phyloP scores from a whole-genome alignment of 2,329 filamentous ascomycete genomes.

The Colletotrichum gloeosporioides region DNA sequence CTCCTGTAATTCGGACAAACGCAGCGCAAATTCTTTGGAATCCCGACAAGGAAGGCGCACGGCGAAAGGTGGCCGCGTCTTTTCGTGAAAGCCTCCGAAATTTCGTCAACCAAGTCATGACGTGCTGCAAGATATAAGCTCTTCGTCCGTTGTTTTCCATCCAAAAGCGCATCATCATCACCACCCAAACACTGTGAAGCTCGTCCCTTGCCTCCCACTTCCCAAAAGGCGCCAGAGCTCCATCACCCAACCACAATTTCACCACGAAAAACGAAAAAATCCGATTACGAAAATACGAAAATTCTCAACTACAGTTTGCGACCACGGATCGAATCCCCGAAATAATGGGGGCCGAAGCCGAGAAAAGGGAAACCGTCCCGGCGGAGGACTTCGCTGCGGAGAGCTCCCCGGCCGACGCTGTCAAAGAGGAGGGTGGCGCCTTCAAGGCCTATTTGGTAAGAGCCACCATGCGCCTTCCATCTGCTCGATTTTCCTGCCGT shows the following conservation, averaged over 20 bases:
- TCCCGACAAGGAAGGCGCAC: background rate
- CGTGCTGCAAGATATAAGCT: background rate
- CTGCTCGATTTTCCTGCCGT: background rate
- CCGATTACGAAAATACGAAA: background rate
- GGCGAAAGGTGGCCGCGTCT: background rate
- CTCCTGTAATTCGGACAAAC: background rate
- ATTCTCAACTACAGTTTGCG: background rate
- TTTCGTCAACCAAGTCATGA: background rate
- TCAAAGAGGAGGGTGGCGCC: constrained; percentile 16
- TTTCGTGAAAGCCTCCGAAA: background rate
- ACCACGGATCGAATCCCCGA: background rate
- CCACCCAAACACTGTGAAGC: background rate
- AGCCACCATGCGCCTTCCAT: background rate
- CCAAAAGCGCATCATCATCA: background rate
- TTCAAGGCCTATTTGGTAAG: constrained; percentile 24
- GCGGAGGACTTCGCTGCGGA: background rate
- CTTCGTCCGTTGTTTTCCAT: background rate
- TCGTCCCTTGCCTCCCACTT: background rate
- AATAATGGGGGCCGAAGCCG: constrained; percentile 5
- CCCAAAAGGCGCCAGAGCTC: background rate
- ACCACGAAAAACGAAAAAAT: background rate
- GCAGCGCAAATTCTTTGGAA: background rate
- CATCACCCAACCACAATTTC: background rate
- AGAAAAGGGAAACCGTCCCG: background rate
- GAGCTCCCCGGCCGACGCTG: constrained; percentile 5